Evolutionary conservation across 2,329 filamentous ascomycete genomes (phyloP).

Genomic region (Colletotrichum gigasporum): DNA sequence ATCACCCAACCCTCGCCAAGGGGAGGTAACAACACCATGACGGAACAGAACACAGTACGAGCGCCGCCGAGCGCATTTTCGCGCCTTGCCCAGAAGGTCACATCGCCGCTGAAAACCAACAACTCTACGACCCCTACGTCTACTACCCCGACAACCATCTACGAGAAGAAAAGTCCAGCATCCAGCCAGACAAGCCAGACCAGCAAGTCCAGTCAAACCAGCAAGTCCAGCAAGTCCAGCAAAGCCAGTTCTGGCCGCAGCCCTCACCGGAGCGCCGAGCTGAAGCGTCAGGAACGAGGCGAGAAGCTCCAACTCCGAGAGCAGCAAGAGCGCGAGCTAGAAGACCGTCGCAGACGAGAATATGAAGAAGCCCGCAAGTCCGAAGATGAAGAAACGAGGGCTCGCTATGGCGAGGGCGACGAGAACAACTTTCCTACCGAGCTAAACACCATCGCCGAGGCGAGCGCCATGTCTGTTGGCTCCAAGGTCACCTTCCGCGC

Average conservation of each 20-base stretch:
- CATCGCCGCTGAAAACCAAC: conserved; percentile 11
- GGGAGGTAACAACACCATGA: conserved; percentile 8
- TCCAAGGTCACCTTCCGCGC: conserved; percentile 53
- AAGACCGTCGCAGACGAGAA: conserved; percentile 12
- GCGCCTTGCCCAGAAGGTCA: conserved; percentile 28
- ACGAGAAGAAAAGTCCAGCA: conserved; percentile 1
- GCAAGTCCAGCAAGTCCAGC: conserved; percentile 16
- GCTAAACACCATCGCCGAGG: conserved; percentile 28
- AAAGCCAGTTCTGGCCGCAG: no score
- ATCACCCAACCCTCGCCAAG: background rate
- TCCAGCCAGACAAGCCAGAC: background rate
- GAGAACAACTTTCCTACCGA: conserved; percentile 19
- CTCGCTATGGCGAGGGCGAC: conserved; percentile 17
- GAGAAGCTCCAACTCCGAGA: conserved; percentile 15
- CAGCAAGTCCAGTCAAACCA: conserved; percentile 15
- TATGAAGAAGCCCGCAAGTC: conserved; percentile 22
- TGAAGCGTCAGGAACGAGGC: conserved; percentile 17
- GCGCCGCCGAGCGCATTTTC: conserved; percentile 33
- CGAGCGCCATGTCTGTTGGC: conserved; percentile 35
- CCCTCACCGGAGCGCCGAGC: conserved; percentile 13
- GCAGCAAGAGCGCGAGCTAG: conserved; percentile 16
- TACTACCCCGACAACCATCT: conserved; percentile 12
- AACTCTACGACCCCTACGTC: background rate
- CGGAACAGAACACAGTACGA: background rate
- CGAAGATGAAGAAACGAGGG: conserved; percentile 25